Evolutionary conservation across 1,139 yeast species (phyloP).

Genomic region (Lodderomyces parapsilosis): DNA sequence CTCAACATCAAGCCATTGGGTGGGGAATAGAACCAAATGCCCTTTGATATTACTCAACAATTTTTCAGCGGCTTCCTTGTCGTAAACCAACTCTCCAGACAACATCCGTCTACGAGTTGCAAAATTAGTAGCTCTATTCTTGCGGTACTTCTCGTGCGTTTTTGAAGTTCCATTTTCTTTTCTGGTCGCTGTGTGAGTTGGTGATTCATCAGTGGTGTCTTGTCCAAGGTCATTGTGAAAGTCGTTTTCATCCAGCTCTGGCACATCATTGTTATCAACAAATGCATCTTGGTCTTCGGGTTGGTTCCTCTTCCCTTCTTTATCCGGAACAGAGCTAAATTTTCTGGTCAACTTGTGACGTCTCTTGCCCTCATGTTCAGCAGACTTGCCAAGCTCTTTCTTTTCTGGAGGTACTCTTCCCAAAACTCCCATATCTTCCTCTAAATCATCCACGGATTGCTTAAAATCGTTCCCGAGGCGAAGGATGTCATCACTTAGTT

Average conservation of each 20-base stretch:
- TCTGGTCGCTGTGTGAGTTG: background rate
- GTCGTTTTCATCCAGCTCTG: background rate
- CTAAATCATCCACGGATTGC: background rate
- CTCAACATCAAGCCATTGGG: slow-evolving; percentile 86
- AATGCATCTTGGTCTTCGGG: slow-evolving; percentile 3
- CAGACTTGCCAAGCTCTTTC: slow-evolving; percentile 7
- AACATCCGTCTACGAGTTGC: slow-evolving; percentile 42
- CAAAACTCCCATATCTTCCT: slow-evolving; percentile 35
- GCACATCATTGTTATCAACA: background rate
- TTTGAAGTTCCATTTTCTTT: background rate
- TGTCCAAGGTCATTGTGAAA: background rate
- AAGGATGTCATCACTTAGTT: background rate
- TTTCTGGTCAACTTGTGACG: slow-evolving; percentile 12
- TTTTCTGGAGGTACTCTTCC: slow-evolving; percentile 37
- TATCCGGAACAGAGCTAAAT: slow-evolving; percentile 8
- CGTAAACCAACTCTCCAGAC: slow-evolving; percentile 51
- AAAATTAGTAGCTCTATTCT: slow-evolving; percentile 28
- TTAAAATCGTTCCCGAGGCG: background rate
- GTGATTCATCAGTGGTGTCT: background rate
- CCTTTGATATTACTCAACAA: slow-evolving; percentile 79
- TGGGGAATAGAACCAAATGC: slow-evolving; percentile 83
- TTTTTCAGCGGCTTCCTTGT: slow-evolving; percentile 73
- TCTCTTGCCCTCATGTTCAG: slow-evolving; percentile 10
- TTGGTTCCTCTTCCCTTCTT: slow-evolving; percentile 5
- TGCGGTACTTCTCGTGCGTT: slow-evolving; percentile 10